Evolutionary conservation across 805 yeast genomes (phyloP).

Genomic region (Saccharomycopsis sp.): DNA sequence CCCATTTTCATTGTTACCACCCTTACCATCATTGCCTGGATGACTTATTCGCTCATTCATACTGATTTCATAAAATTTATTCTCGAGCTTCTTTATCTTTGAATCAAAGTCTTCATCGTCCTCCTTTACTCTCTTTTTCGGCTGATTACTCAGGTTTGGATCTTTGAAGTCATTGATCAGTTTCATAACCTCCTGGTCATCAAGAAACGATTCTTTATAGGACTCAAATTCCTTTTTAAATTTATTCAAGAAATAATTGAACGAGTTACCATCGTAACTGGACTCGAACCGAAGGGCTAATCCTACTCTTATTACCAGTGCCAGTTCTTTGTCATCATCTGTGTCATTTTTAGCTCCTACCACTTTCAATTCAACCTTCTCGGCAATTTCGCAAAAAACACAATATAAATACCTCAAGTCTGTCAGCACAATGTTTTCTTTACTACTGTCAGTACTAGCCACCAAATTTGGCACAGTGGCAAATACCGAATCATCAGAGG

Average conservation of each 20-base stretch:
- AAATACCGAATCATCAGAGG: slow-evolving; percentile 5
- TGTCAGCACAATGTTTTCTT: slow-evolving; percentile 12
- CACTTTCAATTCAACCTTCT: background rate
- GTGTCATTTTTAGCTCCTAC: background rate
- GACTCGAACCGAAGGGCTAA: slow-evolving; percentile 16
- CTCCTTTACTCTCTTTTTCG: background rate
- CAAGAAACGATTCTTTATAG: slow-evolving; percentile 10
- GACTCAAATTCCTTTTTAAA: slow-evolving; percentile 13
- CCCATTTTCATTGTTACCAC: background rate
- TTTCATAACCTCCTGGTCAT: background rate
- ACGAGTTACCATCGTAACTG: slow-evolving; percentile 18
- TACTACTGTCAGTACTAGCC: slow-evolving; percentile 1
- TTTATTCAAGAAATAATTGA: slow-evolving; percentile 13
- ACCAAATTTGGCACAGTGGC: slow-evolving; percentile 13
- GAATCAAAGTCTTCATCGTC: background rate
- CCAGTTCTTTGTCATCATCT: background rate
- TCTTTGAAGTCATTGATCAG: background rate
- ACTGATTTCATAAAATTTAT: slow-evolving; percentile 8
- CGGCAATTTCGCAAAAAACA: slow-evolving; percentile 10
- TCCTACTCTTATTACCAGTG: slow-evolving; percentile 1
- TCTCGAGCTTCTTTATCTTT: background rate
- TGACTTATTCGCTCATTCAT: background rate
- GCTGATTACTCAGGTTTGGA: background rate
- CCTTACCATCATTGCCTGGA: background rate
- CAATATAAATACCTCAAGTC: slow-evolving; percentile 18